Evolutionary conservation across 495 filamentous ascomycete species (phyloP).

Genomic region (Coniosporium apollinis): DNA sequence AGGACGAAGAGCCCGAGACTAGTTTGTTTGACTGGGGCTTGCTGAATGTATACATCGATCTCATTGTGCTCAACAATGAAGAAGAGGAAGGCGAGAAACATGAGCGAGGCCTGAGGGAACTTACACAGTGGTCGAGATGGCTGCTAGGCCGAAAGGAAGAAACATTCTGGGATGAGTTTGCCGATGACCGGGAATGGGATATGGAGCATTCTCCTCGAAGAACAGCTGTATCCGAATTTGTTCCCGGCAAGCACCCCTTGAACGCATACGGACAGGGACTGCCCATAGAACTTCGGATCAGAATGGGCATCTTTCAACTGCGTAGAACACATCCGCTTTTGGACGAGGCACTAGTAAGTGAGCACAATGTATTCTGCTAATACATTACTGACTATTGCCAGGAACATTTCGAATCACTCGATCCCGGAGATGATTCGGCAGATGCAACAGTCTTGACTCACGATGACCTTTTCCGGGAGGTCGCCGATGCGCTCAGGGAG

Average conservation of each 20-base stretch:
- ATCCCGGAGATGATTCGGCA: constrained; percentile 35
- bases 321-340: constrained; percentile 40
- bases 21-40: constrained; percentile 64
- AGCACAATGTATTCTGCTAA: no score
- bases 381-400: constrained; percentile 15
- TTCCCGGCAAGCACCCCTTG: constrained; percentile 33
- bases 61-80: constrained; percentile 45
- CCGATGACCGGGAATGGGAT: constrained; percentile 92
- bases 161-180: constrained; percentile 59
- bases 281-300: constrained; percentile 67
- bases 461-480: constrained; percentile 59
- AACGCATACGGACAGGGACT: constrained; percentile 57
- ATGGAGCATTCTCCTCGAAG: constrained; percentile 48
- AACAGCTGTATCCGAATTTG: constrained; percentile 37
- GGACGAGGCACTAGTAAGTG: constrained; percentile 60
- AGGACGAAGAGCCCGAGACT: constrained; percentile 28
- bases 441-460: constrained; percentile 41
- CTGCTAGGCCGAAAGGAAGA: constrained; percentile 60
- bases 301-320: constrained; percentile 66
- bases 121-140: constrained; percentile 65
- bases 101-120: constrained; percentile 47
- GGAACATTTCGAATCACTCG: constrained; percentile 48
- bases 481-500: constrained; percentile 48
- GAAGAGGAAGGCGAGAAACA: constrained; percentile 28
- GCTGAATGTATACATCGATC: constrained; percentile 65